These are phyloP conservation scores for Bondarzewia mesenterica DNA, from an alignment of 1,284 basidiomycete species.

Conservation along the genomic window DNA sequence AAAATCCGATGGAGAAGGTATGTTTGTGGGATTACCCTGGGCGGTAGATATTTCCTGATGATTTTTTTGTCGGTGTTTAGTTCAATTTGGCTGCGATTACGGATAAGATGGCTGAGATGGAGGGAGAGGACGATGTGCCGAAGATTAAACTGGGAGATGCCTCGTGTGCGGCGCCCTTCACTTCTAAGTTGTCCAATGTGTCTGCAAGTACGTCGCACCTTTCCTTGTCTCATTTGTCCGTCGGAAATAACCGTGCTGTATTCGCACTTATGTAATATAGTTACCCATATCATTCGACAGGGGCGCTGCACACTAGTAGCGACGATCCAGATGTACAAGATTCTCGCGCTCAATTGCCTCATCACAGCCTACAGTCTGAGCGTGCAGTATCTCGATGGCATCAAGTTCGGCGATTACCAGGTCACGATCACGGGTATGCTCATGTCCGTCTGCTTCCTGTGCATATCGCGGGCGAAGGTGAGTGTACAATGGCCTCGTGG, in stretches of 20 bases:
- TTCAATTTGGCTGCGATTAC: conserved; percentile 87
- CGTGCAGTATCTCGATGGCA: conserved; percentile 93
- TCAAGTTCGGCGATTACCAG: conserved; percentile 97
- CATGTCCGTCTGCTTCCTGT: conserved; percentile 96
- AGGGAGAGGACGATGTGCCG: conserved; percentile 86
- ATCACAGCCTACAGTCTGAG: conserved; percentile 94
- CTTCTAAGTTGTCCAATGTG: conserved; percentile 91
- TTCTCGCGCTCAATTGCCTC: conserved; percentile 89
- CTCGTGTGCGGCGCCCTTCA: conserved; percentile 94
- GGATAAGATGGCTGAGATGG: conserved; percentile 85
- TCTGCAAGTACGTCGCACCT: conserved; percentile 63
- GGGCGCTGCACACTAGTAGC: conserved; percentile 95
- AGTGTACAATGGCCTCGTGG: conserved; percentile 14
- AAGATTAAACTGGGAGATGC: conserved; percentile 97
- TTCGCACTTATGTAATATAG: conserved; percentile 28
- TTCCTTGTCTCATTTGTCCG: conserved; percentile 4
- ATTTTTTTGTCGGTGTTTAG: conserved; percentile 32
- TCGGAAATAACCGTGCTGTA: conserved; percentile 8
- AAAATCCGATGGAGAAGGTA: conserved; percentile 88
- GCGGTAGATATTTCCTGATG: not conserved
- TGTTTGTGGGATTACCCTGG: conserved; percentile 11
- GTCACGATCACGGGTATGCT: conserved; percentile 90
- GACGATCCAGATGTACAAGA: conserved; percentile 99
- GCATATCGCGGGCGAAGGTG: conserved; percentile 94
- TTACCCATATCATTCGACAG: conserved; percentile 93